These are phyloP conservation scores for Scenedesmus sp. DNA, from an alignment of 163 green algal genomes.

Conservation along the genomic window DNA sequence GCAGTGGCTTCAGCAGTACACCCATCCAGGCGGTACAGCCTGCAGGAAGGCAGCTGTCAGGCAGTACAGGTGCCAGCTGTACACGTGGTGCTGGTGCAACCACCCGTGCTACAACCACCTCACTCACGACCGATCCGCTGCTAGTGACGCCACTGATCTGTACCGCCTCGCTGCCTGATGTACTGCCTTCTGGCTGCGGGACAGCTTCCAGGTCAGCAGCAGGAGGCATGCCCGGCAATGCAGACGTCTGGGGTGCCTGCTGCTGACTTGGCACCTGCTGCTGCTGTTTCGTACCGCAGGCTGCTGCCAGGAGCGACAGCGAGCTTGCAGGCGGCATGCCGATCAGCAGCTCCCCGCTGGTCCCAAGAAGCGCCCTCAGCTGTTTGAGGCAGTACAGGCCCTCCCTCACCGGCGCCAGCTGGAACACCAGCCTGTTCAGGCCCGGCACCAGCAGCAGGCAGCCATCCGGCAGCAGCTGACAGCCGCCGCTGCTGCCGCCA, in stretches of 20 bases:
- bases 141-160: neutral
- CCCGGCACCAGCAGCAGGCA: slow-evolving; percentile 40
- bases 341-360: slow-evolving; percentile 28
- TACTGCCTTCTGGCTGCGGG: neutral
- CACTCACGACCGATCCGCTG: slow-evolving; percentile 9
- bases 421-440: slow-evolving; percentile 44
- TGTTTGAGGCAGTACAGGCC: slow-evolving; percentile 55
- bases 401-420: slow-evolving; percentile 15
- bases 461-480: slow-evolving; percentile 27
- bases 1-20: slow-evolving; percentile 28
- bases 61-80: slow-evolving; percentile 17
- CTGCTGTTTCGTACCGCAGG: neutral
- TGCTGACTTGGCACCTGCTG: slow-evolving; percentile 23
- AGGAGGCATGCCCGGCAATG: neutral
- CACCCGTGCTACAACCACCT: slow-evolving; percentile 28
- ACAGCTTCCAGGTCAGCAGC: neutral
- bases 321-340: slow-evolving; percentile 20
- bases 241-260: neutral
- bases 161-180: neutral
- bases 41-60: neutral
- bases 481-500: slow-evolving; percentile 21
- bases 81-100: slow-evolving; percentile 5
- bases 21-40: slow-evolving; percentile 37
- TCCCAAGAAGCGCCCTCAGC: slow-evolving; percentile 35
- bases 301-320: slow-evolving; percentile 28